Conservation (phyloP, 2,329 filamentous ascomycete species). For the Diaporthe aspalathi region DNA sequence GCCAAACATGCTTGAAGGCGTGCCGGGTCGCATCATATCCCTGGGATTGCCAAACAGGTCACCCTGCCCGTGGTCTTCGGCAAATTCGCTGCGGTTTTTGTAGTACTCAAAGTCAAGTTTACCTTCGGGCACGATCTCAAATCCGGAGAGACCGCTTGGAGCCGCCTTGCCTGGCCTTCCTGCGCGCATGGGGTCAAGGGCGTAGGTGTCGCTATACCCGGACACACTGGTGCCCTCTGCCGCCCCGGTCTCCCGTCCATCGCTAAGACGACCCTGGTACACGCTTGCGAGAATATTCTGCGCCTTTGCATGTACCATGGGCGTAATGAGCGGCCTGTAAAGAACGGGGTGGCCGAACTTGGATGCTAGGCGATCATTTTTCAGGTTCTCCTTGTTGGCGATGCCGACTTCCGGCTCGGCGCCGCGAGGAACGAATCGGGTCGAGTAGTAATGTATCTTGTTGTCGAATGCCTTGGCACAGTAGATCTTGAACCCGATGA, state of each 20-base stretch:
- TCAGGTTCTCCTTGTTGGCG: conserved; percentile 63
- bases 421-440: conserved; percentile 61
- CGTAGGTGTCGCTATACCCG: conserved; percentile 85
- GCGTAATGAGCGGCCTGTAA: conserved; percentile 89
- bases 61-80: conserved; percentile 85
- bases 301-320: conserved; percentile 93
- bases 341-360: conserved; percentile 92
- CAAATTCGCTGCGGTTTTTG: conserved; percentile 90
- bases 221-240: conserved; percentile 69
- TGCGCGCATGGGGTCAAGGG: conserved; percentile 82
- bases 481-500: conserved; percentile 88
- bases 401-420: conserved; percentile 59
- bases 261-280: conserved; percentile 82
- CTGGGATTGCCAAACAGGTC: conserved; percentile 70
- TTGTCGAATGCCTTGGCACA: conserved; percentile 81
- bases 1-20: conserved; percentile 64
- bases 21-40: conserved; percentile 71
- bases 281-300: conserved; percentile 88
- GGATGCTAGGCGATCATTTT: conserved; percentile 76
- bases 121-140: conserved; percentile 89
- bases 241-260: conserved; percentile 70
- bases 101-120: conserved; percentile 92
- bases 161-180: conserved; percentile 61
- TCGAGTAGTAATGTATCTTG: conserved; percentile 84
- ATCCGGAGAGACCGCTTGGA: conserved; percentile 68